Evolutionary conservation across 2,329 filamentous ascomycete genomes (phyloP).

Genomic region (Clonostachys byssicola): DNA sequence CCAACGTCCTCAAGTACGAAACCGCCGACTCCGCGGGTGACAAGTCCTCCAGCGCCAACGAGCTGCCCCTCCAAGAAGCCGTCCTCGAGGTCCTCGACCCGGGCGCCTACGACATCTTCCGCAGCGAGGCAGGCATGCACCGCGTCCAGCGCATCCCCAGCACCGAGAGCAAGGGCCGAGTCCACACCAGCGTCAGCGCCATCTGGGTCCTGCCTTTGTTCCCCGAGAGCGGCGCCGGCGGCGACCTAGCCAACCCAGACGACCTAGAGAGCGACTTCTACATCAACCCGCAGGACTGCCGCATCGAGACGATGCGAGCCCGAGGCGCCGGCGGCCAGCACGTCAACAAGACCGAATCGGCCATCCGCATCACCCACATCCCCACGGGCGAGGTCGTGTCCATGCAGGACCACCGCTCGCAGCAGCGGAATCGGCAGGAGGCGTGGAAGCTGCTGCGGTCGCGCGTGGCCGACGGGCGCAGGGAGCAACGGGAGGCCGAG

Average conservation of each 20-base stretch:
- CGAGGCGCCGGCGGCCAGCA: slow-evolving; percentile 93
- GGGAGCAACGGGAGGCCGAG: slow-evolving; percentile 82
- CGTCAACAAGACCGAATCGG: slow-evolving; percentile 97
- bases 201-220: slow-evolving; percentile 91
- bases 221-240: slow-evolving; percentile 48
- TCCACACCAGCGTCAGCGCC: slow-evolving; percentile 88
- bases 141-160: slow-evolving; percentile 89
- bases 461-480: slow-evolving; percentile 72
- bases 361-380: slow-evolving; percentile 85
- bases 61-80: slow-evolving; percentile 76
- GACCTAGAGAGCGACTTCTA: slow-evolving; percentile 92
- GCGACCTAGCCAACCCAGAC: slow-evolving; percentile 54
- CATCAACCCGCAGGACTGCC: slow-evolving; percentile 78
- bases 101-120: slow-evolving; percentile 76
- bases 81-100: slow-evolving; percentile 76
- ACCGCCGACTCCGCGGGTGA: slow-evolving; percentile 60
- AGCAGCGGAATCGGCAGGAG: slow-evolving; percentile 81
- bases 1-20: slow-evolving; percentile 75
- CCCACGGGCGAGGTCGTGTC: slow-evolving; percentile 83
- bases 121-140: slow-evolving; percentile 90
- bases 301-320: slow-evolving; percentile 84
- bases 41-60: slow-evolving; percentile 48
- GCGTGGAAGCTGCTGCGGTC: slow-evolving; percentile 85
- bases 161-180: slow-evolving; percentile 86
- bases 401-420: slow-evolving; percentile 90